Base-by-base conservation (phyloP, 2,329 filamentous ascomycete genomes). In the Aspergillus sp. region DNA sequence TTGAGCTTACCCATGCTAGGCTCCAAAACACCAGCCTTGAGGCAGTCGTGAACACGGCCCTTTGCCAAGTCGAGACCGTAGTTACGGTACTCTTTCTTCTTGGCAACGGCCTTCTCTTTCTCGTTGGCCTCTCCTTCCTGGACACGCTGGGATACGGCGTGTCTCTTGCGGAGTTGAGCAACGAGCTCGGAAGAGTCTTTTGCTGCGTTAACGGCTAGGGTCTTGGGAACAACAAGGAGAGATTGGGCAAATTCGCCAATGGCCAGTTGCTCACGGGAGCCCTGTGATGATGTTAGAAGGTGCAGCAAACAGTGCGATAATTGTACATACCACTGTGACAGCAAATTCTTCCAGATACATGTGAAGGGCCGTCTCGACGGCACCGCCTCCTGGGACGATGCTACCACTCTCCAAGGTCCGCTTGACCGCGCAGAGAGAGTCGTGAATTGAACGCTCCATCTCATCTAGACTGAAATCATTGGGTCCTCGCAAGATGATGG, bases 281-380 rank as follows among this genome's bases (percentile, higher is more conserved):
- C 85, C 83, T 86, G 62, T 39, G 11, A 37, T 49, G 51, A 34
- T 59, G 57, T 40, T 30, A 33, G 30, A 34, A 54, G 8, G 33
- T 47, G 20, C n/a, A 22, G 12, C 12, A 19, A 7, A 19, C 15
- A 15, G 11, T 4, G 11, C 4, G 20, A 19, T 42, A 27, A 33
- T n/a, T 34, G 6, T 52, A 81, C 82, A 69, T 80, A 85, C 92
- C 61, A 99, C 93, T 39, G 95, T 98, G 68, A 95, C 93, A 53
- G 95, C 95, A 77, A 96, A 99, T 78, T 99, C 95, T 80, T 99
- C 95, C 34, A 99, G 86, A 80, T 98, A 99, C 74, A 99, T 99
- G 81, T 98, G 95, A 64, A 99, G 85, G 49, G 95, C 95, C n/a
- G 95, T 98, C 82, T 99, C 95, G 20, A 97, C 93, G 44, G 95